A percentile compares a stretch with the other conserved stretches of the same genome.
These are phyloP conservation scores for Botrytis tulipae DNA, from an alignment of 2,329 filamentous ascomycete genomes.

Conservation along the genomic window DNA sequence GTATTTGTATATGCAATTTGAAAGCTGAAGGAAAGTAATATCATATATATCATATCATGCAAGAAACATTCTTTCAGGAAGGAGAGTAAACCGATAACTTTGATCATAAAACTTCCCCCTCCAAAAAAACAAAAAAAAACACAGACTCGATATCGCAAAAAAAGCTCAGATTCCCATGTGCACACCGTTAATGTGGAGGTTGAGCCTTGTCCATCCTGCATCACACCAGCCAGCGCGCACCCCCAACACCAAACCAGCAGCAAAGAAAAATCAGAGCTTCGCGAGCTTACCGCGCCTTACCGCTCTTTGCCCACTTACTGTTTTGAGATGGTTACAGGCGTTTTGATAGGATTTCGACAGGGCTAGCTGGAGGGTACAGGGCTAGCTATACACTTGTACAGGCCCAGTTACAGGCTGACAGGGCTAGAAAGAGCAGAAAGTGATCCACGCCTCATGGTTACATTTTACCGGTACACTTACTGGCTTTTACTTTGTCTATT, in stretches of 20 bases:
- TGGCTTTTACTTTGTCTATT: neutral
- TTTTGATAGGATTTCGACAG: neutral
- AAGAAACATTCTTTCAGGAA: neutral
- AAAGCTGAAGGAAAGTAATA: neutral
- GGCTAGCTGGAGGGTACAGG: neutral
- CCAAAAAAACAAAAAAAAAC: neutral
- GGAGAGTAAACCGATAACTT: neutral
- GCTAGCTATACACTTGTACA: slow-evolving; percentile 3
- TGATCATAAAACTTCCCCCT: neutral
- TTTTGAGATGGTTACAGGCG: neutral
- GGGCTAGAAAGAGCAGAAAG: neutral
- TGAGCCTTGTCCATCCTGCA: neutral
- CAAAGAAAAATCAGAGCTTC: neutral
- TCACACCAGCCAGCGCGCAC: slow-evolving; percentile 5
- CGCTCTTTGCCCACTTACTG: slow-evolving; percentile 8
- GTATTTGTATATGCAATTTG: neutral
- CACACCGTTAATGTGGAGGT: slow-evolving; percentile 1
- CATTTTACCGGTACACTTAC: slow-evolving; percentile 3
- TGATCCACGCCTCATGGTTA: slow-evolving; percentile 1
- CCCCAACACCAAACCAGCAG: neutral
- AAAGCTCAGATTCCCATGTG: slow-evolving; percentile 8
- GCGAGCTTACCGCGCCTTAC: slow-evolving; percentile 8
- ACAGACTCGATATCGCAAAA: neutral
- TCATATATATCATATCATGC: neutral
- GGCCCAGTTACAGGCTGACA: neutral